Conservation (phyloP, 2,329 filamentous ascomycete species). For the Colletotrichum sp. region DNA sequence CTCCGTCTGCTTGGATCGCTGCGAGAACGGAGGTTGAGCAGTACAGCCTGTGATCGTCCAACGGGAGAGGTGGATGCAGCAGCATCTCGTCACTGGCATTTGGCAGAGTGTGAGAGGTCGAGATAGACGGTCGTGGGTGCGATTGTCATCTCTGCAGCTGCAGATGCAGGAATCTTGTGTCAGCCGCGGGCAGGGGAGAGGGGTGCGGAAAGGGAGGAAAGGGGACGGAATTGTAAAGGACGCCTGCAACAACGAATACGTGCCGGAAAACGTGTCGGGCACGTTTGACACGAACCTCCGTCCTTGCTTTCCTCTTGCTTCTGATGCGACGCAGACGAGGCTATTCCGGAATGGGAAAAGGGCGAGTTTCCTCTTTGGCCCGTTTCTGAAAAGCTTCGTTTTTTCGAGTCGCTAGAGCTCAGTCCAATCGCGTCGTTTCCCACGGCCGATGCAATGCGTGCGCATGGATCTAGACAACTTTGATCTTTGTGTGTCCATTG, state of each 20-base stretch:
- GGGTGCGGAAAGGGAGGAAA: not conserved
- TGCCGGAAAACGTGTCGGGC: not conserved
- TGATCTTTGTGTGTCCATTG: not conserved
- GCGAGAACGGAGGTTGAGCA: not conserved
- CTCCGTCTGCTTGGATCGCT: not conserved
- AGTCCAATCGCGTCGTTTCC: not conserved
- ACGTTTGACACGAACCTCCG: not conserved
- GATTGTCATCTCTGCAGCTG: not conserved
- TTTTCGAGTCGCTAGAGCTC: not conserved
- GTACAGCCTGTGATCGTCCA: not conserved
- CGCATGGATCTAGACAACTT: not conserved
- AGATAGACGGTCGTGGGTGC: not conserved
- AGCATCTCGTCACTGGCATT: not conserved
- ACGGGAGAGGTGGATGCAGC: not conserved
- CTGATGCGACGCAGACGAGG: not conserved
- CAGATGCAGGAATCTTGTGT: not conserved
- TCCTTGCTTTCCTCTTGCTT: not conserved
- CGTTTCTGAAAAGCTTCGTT: not conserved
- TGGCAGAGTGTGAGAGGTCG: not conserved
- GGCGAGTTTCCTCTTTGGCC: not conserved
- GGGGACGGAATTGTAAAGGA: not conserved
- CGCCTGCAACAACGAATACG: not conserved
- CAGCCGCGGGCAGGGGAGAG: not conserved
- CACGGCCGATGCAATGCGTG: not conserved
- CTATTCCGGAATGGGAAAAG: slow-evolving; percentile 1